Conservation (phyloP, 225 moss, liverwort and hornwort species). For the Takakia lepidozioides region DNA sequence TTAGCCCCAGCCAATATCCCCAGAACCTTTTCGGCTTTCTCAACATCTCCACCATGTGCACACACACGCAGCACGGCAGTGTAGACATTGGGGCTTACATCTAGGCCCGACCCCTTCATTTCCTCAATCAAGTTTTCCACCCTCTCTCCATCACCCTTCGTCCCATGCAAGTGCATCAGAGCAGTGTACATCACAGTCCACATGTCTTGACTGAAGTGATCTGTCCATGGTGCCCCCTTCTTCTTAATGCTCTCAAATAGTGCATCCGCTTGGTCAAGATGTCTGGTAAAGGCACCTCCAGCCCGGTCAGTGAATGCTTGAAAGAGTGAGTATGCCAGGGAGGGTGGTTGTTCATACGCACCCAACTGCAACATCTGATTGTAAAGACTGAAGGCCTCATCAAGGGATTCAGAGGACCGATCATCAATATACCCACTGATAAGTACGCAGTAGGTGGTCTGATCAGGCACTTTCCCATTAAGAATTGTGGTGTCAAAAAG, state of each 20-base stretch:
- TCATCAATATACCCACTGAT: conserved; percentile 76
- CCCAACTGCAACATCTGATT: conserved; percentile 88
- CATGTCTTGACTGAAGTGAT: conserved; percentile 19
- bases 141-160: conserved; percentile 53
- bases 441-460: conserved; percentile 60
- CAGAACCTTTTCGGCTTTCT: conserved; percentile 54
- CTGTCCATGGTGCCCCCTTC: conserved; percentile 23
- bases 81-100: conserved; percentile 56
- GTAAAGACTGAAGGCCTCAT: conserved; percentile 61
- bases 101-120: conserved; percentile 57
- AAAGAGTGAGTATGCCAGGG: conserved; percentile 57
- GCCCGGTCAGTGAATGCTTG: conserved; percentile 55
- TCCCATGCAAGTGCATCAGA: conserved; percentile 61
- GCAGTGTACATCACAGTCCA: conserved; percentile 53
- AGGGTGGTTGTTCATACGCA: conserved; percentile 66
- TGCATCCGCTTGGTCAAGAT: conserved; percentile 66
- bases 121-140: conserved; percentile 44
- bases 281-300: conserved; percentile 39
- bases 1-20: conserved; percentile 53
- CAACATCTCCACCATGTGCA: conserved; percentile 40
- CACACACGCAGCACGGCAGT: conserved; percentile 60
- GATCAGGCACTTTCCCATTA: conserved; percentile 63
- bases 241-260: conserved; percentile 57
- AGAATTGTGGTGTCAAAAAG: conserved; percentile 67
- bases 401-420: conserved; percentile 36